phyloP scores from a whole-genome alignment of 306 rosid species.

The Alnus glutinosa region DNA sequence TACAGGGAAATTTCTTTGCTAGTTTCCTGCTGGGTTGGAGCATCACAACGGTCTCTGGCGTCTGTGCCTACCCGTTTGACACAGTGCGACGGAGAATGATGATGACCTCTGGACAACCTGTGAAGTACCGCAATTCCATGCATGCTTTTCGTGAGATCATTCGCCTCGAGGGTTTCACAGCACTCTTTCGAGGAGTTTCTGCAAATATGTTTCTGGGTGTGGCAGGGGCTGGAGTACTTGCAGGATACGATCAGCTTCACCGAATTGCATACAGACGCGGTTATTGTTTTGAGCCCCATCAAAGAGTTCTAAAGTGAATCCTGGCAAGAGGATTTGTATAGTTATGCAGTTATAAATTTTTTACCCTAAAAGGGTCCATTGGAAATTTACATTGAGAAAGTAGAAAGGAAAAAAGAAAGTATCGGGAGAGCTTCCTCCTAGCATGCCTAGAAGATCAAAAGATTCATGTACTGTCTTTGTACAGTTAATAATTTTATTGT shows the following conservation, averaged over 20 bases:
- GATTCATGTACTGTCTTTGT: conserved; percentile 8
- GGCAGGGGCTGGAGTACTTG: conserved; percentile 96
- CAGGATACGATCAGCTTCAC: conserved; percentile 86
- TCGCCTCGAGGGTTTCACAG: conserved; percentile 66
- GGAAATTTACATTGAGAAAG: not conserved
- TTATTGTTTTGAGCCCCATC: conserved; percentile 36
- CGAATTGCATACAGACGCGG: conserved; percentile 47
- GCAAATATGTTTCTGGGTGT: conserved; percentile 96
- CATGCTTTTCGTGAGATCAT: conserved; percentile 83
- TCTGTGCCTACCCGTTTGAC: conserved; percentile 95
- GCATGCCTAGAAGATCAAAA: conserved; percentile 9
- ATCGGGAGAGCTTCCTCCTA: conserved; percentile 9
- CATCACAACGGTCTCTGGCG: conserved; percentile 72
- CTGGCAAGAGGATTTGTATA: conserved; percentile 2
- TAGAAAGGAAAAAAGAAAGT: not conserved
- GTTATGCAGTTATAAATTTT: not conserved
- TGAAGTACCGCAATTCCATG: conserved; percentile 56
- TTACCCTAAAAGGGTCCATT: not conserved
- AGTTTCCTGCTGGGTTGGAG: conserved; percentile 97
- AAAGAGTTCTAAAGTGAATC: conserved; percentile 50
- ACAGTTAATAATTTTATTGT: not conserved
- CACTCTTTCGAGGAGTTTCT: conserved; percentile 76
- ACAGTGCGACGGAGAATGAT: conserved; percentile 90
- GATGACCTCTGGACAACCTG: conserved; percentile 85
- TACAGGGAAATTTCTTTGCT: conserved; percentile 85